Base-by-base conservation (phyloP, 805 yeast genomes). In the Kregervanrija pseudodelftensis region DNA sequence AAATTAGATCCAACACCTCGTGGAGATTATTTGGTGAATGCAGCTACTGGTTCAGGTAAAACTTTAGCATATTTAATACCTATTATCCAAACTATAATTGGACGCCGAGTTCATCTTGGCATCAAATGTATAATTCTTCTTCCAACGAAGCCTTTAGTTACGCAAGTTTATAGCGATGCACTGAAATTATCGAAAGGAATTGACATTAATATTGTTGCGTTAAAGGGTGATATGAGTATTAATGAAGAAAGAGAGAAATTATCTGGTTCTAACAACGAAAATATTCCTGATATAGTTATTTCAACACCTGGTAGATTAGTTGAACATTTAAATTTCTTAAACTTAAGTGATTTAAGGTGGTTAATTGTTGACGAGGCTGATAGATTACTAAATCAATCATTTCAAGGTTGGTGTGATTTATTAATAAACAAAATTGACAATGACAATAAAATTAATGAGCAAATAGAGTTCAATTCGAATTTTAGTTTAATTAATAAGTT, bases 31-130 rank as follows among this genome's bases (percentile, higher is more conserved):
- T 68, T 91, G 38, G 95, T 91, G 5, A 90, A 91, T 63, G 95
- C 99, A 2, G 78, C 95, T 10, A 91, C 99, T 0, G 99, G 99
- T 37, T 85, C 95, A 0, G 99, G 99, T 56, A 91, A 91, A 60
- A 91, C 99, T 0, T 68, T 93, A 44, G 95, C 96, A 2, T 91
- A 91, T 57, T 72, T 80, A 41, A 72, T 91, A 2, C 98, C 99
- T 1, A 74, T 93, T 8, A 71, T 93, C 2, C 89, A 90, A 49
- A 66, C 79, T 2, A 68, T 91, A 42, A 66, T 71, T 12, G 63
- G 66, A 8, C 31, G 34, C 11, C 39, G 41, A 9, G 42, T 39
- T 34, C 50, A 51, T 33, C 90, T 95, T 2, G 69, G 79, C 42
- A 62, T 86, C 3, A 66, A 96, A 42, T 90, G 93, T 34, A 68